Evolutionary conservation across 225 moss, liverwort and hornwort species (phyloP), one percentile per base, ranked within the genome.

Genomic region (Asterella californica): DNA sequence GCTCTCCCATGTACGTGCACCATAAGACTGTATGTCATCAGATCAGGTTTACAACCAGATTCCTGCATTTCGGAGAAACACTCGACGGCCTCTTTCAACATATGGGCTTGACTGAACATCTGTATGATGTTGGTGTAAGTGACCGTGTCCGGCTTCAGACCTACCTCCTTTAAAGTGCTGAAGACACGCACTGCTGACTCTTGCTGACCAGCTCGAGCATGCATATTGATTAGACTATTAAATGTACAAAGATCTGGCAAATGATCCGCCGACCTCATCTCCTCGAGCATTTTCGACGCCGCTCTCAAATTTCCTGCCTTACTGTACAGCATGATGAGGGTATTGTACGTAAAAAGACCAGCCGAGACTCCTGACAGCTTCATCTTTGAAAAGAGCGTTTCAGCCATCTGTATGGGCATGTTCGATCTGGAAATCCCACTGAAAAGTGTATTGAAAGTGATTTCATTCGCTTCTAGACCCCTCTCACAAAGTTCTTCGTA

Each of bases 101-200:
- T 89, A 7, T 63, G 79, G 45, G 89, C 86, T 37, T 87, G 88
- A 80, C 84, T 89, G 57, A 87, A 93, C 88, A 90, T 78, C 79
- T 99, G 93, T 73, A 99, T 93, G 21, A 99, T 74, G 25, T 88
- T 83, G 11, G 94, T 93, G 83, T 90, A 94, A 14, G 97, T 94
- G 18, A 94, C 84, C 19, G 85, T 85, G n/a, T 89, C 91, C 21
- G 93, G 91, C 82, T 83, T 71, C 30, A 92, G 82, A 24, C 94
- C 97, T 78, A 86, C 83, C 27, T 76, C 80, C 82, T 33, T 80
- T 22, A 99, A 79, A 38, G 75, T 84, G 49, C 84, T 59, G 33
- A 85, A 88, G 17, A 92, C 90, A 73, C 81, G 83, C 83, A 92
- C 72, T 17, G 91, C 97, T 79, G 91, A 90, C 17, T 88, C 71